Percentiles rank a stretch among this genome's conserved stretches.
phyloP scores from a whole-genome alignment of 192 early-diverging fungal species.

The Thamnidium elegans region DNA sequence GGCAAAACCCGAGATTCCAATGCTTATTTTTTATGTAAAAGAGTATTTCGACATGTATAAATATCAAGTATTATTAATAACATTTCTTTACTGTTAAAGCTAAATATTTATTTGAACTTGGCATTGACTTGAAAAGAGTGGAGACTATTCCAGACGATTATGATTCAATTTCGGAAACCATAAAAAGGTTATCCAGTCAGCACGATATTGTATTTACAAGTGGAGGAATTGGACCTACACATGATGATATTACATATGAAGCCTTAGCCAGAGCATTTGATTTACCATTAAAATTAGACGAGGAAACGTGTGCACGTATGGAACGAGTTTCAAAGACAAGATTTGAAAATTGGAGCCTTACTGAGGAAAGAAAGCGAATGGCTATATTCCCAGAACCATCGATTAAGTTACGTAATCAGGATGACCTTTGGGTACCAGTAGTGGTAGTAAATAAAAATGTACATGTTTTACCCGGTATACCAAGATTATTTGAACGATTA shows the following conservation, averaged over 20 bases:
- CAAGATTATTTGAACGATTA: slow-evolving; percentile 56
- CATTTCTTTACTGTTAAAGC: slow-evolving; percentile 33
- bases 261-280: slow-evolving; percentile 60
- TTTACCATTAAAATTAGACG: slow-evolving; percentile 48
- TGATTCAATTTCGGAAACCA: slow-evolving; percentile 42
- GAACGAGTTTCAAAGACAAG: slow-evolving; percentile 17
- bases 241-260: slow-evolving; percentile 67
- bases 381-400: slow-evolving; percentile 55
- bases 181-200: slow-evolving; percentile 42
- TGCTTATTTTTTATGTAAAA: slow-evolving; percentile 45
- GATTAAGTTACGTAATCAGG: slow-evolving; percentile 38
- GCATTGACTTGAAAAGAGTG: slow-evolving; percentile 55
- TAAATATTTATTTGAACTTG: slow-evolving; percentile 55
- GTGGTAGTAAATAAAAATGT: slow-evolving; percentile 64
- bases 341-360: slow-evolving; percentile 26
- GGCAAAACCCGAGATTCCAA: slow-evolving; percentile 71
- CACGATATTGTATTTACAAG: slow-evolving; percentile 67
- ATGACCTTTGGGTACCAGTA: slow-evolving; percentile 69
- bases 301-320: slow-evolving; percentile 58
- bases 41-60: not conserved
- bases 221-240: slow-evolving; percentile 69
- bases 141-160: slow-evolving; percentile 55
- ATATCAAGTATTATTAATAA: not conserved
- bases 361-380: slow-evolving; percentile 58
- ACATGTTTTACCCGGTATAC: slow-evolving; percentile 68